These are phyloP conservation scores for Gossypium schwendimanii DNA, from an alignment of 441 rosid genomes.

Conservation along the genomic window DNA sequence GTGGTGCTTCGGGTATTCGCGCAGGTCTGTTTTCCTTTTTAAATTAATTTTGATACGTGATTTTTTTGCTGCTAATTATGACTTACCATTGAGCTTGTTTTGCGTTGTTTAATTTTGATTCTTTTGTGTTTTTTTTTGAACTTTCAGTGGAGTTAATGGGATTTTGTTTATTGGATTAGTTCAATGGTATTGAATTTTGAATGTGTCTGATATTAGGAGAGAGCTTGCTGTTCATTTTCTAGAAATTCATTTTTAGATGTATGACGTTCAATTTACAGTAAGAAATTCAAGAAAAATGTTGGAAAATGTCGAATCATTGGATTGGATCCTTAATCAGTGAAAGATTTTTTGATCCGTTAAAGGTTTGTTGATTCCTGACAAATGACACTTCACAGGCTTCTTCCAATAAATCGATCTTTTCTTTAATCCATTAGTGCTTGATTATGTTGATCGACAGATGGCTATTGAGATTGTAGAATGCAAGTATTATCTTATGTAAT, in stretches of 20 bases:
- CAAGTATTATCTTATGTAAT: neutral
- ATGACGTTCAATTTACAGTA: neutral
- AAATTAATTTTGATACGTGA: no score
- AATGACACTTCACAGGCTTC: no score
- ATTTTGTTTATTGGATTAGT: neutral
- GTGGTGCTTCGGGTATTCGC: slow-evolving; percentile 49
- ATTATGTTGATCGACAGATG: neutral
- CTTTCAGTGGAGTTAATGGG: neutral
- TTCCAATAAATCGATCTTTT: no score
- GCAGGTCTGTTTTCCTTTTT: slow-evolving; percentile 35
- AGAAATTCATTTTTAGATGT: neutral
- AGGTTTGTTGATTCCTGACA: no score
- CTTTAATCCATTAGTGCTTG: no score
- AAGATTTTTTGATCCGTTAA: neutral
- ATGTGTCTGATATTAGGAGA: neutral
- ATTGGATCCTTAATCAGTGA: neutral
- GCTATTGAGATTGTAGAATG: neutral
- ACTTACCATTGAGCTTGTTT: neutral
- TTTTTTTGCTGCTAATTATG: neutral
- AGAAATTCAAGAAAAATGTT: neutral
- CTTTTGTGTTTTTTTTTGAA: neutral
- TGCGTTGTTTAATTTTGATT: neutral
- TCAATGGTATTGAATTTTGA: neutral
- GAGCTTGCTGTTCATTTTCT: neutral
- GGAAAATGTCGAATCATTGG: neutral